Evolutionary conservation across 2,329 filamentous ascomycete species (phyloP), one percentile per base, ranked within the genome.

Genomic region (Aspergillus alliaceus): DNA sequence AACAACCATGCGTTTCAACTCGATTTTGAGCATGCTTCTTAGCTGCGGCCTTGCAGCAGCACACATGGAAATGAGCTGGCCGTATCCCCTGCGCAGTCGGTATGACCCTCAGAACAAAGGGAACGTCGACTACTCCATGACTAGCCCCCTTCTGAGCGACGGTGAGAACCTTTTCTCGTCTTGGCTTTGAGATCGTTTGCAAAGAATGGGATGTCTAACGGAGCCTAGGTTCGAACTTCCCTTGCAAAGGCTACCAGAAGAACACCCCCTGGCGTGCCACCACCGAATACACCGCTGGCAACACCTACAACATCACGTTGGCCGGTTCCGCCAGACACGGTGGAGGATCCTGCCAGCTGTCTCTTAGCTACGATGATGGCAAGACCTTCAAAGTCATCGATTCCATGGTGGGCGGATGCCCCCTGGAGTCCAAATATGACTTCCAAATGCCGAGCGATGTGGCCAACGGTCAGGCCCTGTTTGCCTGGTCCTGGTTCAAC

Each of bases 401-500:
- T 64, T 82, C 80, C 20, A 83, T 84, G 53, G 78, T 83, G n/a
- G 83, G 82, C 15, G 80, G 77, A 8, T 85, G 81, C 63, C 75
- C 80, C 1, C 57, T 79, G 15, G 60, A 76, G 12, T 74, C 77
- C 20, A 79, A 72, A 54, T 89, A 86, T 70, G 73, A 80, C 64
- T 91, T 91, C 72, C 83, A 78, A 46, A 74, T 91, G 32, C 89
- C 89, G 15, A 69, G 73, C 6, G 84, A 86, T 61, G 82, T 83
- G 6, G 83, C 84, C 22, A 57, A 79, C 77, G 70, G 81, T 18
- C 65, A 85, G 24, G 86, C 84, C 60, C 70, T 91, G 54, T 83
- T 91, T 55, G 85, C 84, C 44, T 91, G 90, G 90, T 85, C 85
- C 35, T 89, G 86, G 86, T 86, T 88, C 76, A 90, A 90, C 77